Percentiles rank a stretch among this genome's conserved stretches.
Evolutionary conservation across 345 rosid species (phyloP).

Genomic region (Arabidopsis arenosa): DNA sequence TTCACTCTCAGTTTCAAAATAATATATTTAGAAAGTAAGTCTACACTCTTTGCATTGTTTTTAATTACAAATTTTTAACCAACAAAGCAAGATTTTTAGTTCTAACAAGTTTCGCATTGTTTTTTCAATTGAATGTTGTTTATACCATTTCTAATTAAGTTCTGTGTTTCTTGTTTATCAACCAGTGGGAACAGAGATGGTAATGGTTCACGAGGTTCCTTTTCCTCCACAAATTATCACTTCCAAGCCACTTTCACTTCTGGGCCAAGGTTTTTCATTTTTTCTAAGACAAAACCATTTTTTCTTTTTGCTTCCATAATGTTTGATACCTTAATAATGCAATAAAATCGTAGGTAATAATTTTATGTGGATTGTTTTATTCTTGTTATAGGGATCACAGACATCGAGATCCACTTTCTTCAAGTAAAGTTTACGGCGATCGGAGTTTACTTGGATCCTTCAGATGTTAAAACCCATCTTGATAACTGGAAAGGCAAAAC

Average conservation of each 20-base stretch:
- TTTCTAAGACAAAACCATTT: not conserved
- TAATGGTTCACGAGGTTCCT: constrained; percentile 74
- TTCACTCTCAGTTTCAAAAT: not conserved
- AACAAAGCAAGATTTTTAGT: not conserved
- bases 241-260: constrained; percentile 65
- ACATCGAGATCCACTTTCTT: constrained; percentile 89
- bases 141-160: too few relatives aligned
- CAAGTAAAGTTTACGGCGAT: constrained; percentile 95
- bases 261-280: constrained; percentile 63
- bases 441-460: constrained; percentile 85
- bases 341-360: not conserved
- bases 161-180: not conserved
- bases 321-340: not conserved
- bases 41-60: not conserved
- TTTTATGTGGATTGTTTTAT: not conserved
- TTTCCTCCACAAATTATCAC: constrained; percentile 65
- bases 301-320: not conserved
- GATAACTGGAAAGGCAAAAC: constrained; percentile 80
- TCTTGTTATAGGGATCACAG: constrained; percentile 69
- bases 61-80: not conserved
- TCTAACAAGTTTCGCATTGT: not conserved
- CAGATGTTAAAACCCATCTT: constrained; percentile 60
- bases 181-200: constrained; percentile 77
- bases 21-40: constrained; percentile 7
- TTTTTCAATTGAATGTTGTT: too few relatives aligned